Conservation (phyloP, 2,329 filamentous ascomycete genomes). For the Fusarium hostae region DNA sequence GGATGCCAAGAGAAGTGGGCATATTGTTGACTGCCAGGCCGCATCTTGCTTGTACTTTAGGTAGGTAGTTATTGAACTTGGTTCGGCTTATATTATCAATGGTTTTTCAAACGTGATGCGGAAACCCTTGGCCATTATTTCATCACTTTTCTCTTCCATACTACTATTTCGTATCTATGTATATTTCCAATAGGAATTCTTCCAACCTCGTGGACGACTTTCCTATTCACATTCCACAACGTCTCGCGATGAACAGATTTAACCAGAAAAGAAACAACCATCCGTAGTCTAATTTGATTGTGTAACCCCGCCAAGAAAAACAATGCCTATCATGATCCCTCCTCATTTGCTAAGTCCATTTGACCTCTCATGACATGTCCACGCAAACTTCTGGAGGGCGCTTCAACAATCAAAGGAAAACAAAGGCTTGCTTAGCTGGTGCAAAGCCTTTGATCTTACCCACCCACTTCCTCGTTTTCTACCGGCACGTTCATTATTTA, state of each 20-base stretch:
- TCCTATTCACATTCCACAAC: conserved; percentile 35
- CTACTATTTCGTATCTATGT: conserved; percentile 38
- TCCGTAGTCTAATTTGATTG: conserved; percentile 48
- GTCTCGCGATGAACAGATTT: conserved; percentile 40
- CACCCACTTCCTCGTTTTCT: conserved; percentile 30
- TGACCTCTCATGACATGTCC: conserved; percentile 9
- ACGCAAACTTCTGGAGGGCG: conserved; percentile 13
- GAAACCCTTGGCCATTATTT: conserved; percentile 17
- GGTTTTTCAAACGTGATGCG: background rate
- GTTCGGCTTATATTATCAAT: background rate
- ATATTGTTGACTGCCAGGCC: background rate
- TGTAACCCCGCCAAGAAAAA: conserved; percentile 40
- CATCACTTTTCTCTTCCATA: conserved; percentile 26
- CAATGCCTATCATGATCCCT: conserved; percentile 45
- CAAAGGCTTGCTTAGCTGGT: conserved; percentile 31
- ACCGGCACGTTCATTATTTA: conserved; percentile 23
- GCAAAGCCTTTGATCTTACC: conserved; percentile 26
- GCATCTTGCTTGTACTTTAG: background rate
- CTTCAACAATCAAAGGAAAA: conserved; percentile 29
- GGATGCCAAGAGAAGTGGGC: background rate
- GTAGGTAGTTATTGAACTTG: no score
- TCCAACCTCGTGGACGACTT: conserved; percentile 16
- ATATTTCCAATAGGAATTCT: conserved; percentile 32
- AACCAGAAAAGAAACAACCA: conserved; percentile 45
- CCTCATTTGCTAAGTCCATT: conserved; percentile 22